Evolutionary conservation across 2,329 filamentous ascomycete species (phyloP), one percentile per base, ranked within the genome.

Genomic region (Arthrocladium fulminans): DNA sequence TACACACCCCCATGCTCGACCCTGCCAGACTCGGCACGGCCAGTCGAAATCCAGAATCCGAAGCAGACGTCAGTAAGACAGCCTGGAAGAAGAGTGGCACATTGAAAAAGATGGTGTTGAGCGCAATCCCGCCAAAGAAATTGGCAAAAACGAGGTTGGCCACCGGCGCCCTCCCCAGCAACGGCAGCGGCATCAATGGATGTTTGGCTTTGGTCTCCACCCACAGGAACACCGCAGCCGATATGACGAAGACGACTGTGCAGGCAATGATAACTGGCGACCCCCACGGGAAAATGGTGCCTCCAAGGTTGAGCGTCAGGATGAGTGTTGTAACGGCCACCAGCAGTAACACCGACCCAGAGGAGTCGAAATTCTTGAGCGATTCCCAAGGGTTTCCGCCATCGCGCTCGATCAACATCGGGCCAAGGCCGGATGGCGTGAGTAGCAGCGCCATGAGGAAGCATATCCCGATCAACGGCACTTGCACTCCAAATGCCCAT

Each of bases 51-150:
- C 52, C 52, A 35, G 52, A 52, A 15, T 23, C 22, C 5, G 52
- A 23, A 19, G 52, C 49, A 24, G 46, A 47, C 20, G 46, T 48
- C 22, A 54, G 30, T 24, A 51, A 24, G 17, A 83, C 81, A 5
- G 82, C 84, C 65, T 90, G 86, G 65, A 85, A 86, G 65, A 84
- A 87, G 2, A 90, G 70, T 1, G 86, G 84, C n/a, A 86, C 68
- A 65, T 86, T 86, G 69, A 87, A 90, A 3, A 85, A 55, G 1
- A 74, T 67, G 0, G 77, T 74, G 40, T 81, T 63, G 69, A 72
- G 77, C 12, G 76, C 80, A 1, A 73, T 78, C 46, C 84, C 76
- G 45, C 76, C 73, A 63, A 86, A 88, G 67, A 88, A 86, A 63
- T 88, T 88, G 62, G 78, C 79, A 1, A 80, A 64, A 57, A 84